Evolutionary conservation across 2,329 filamentous ascomycete species (phyloP).

Genomic region (Ophidiomyces ophidiicola): DNA sequence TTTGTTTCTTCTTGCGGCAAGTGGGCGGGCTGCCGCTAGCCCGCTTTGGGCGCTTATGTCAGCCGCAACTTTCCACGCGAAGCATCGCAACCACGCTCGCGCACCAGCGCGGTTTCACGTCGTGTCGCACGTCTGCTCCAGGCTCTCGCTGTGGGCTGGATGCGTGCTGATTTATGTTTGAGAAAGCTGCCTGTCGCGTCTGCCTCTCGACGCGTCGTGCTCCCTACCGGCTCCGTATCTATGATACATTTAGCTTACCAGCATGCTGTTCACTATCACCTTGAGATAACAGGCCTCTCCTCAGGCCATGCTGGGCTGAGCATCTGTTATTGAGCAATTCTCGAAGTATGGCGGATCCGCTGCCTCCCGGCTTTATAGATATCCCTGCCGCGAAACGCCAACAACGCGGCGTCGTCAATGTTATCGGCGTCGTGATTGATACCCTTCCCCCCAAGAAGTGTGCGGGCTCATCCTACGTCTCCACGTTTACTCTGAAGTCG

Average conservation of each 20-base stretch:
- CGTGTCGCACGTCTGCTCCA: too few relatives aligned
- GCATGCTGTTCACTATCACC: too few relatives aligned
- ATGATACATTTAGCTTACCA: too few relatives aligned
- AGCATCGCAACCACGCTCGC: too few relatives aligned
- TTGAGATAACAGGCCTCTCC: not conserved
- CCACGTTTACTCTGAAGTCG: conserved; percentile 50
- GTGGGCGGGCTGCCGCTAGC: conserved; percentile 5
- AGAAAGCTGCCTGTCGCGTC: too few relatives aligned
- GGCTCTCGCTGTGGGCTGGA: too few relatives aligned
- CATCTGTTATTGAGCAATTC: too few relatives aligned
- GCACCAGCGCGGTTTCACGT: too few relatives aligned
- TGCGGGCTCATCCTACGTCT: conserved; percentile 47
- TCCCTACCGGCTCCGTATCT: too few relatives aligned
- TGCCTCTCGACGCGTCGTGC: too few relatives aligned
- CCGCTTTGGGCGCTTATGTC: conserved; percentile 6
- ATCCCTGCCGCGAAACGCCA: conserved; percentile 10
- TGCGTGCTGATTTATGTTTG: too few relatives aligned
- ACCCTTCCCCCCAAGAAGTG: conserved; percentile 43
- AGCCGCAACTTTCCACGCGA: too few relatives aligned
- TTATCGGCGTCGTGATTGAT: conserved; percentile 63
- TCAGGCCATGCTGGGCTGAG: not conserved
- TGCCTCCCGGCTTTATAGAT: conserved; percentile 11
- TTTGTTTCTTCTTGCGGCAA: conserved; percentile 11
- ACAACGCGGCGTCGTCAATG: conserved; percentile 33
- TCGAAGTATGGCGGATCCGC: conserved; percentile 13